Conservation (phyloP, 345 rosid genomes). For the Eucalyptus curtisii region DNA sequence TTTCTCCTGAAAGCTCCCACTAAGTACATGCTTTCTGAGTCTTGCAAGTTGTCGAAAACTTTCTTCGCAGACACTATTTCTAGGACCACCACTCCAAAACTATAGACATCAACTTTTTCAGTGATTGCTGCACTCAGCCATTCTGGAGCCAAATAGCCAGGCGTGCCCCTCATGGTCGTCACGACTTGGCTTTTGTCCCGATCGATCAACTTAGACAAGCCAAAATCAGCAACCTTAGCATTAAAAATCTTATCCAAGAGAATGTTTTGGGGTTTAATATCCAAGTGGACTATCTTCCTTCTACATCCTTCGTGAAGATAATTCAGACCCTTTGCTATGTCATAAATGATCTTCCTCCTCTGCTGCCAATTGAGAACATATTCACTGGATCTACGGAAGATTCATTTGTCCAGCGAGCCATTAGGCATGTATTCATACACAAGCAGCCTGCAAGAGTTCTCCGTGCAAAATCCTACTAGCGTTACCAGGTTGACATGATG, state of each 20-base stretch:
- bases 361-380: slow-evolving; percentile 3
- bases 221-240: neutral
- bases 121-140: neutral
- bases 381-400: neutral
- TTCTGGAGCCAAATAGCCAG: slow-evolving; percentile 1
- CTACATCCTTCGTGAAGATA: slow-evolving; percentile 22
- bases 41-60: neutral
- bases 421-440: slow-evolving; percentile 18
- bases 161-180: slow-evolving; percentile 1
- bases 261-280: slow-evolving; percentile 5
- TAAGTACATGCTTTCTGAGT: slow-evolving; percentile 5
- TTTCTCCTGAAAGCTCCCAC: neutral
- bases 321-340: slow-evolving; percentile 11
- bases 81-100: slow-evolving; percentile 15
- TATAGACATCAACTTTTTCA: slow-evolving; percentile 11
- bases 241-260: neutral
- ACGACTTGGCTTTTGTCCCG: neutral
- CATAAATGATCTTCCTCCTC: slow-evolving; percentile 16
- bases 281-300: slow-evolving; percentile 4
- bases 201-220: slow-evolving; percentile 4
- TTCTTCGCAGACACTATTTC: slow-evolving; percentile 6
- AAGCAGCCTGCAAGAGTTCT: slow-evolving; percentile 6
- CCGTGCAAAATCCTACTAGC: slow-evolving; percentile 14
- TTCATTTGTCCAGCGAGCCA: slow-evolving; percentile 19
- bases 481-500: slow-evolving; percentile 18